These are phyloP conservation scores for Hyaloscypha bicolor DNA, from an alignment of 495 filamentous ascomycete species.

Conservation along the genomic window DNA sequence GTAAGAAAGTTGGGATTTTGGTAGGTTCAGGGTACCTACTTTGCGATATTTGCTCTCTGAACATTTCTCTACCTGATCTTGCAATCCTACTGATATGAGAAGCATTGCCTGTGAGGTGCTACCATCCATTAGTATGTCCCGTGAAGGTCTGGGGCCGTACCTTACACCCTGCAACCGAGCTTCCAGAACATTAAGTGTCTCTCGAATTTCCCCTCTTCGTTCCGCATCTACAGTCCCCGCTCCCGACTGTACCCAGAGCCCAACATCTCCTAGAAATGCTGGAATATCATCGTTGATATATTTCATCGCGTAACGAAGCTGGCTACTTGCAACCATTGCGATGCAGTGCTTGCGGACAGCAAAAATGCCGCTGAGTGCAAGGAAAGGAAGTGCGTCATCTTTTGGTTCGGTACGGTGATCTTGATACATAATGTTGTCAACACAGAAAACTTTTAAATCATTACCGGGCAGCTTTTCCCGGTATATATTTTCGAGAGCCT, in stretches of 20 bases:
- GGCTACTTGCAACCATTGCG: constrained; percentile 40
- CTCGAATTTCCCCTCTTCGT: constrained; percentile 34
- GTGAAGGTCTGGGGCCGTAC: not conserved
- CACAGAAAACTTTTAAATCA: constrained; percentile 39
- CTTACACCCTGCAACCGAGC: constrained; percentile 30
- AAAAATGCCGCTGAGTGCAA: constrained; percentile 42
- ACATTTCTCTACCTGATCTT: constrained; percentile 14
- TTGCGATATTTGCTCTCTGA: constrained; percentile 14
- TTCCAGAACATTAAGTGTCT: constrained; percentile 31
- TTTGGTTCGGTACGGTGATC: constrained; percentile 32
- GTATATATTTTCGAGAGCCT: constrained; percentile 32
- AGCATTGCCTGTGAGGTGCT: constrained; percentile 14
- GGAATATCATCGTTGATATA: constrained; percentile 41
- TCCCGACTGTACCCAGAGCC: constrained; percentile 45
- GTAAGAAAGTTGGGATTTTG: constrained; percentile 34
- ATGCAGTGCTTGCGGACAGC: constrained; percentile 39
- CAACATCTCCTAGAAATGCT: constrained; percentile 36
- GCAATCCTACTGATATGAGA: constrained; percentile 14
- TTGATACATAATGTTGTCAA: constrained; percentile 43
- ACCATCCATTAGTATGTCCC: not conserved
- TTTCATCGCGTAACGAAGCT: constrained; percentile 33
- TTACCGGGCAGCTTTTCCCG: constrained; percentile 21
- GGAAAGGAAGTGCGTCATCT: constrained; percentile 29
- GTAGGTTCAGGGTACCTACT: constrained; percentile 19
- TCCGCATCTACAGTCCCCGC: constrained; percentile 37